A percentile compares a stretch with the other conserved stretches of the same genome.
Evolutionary conservation across 139 green algal genomes (phyloP).

Genomic region (Bryopsis sp.): DNA sequence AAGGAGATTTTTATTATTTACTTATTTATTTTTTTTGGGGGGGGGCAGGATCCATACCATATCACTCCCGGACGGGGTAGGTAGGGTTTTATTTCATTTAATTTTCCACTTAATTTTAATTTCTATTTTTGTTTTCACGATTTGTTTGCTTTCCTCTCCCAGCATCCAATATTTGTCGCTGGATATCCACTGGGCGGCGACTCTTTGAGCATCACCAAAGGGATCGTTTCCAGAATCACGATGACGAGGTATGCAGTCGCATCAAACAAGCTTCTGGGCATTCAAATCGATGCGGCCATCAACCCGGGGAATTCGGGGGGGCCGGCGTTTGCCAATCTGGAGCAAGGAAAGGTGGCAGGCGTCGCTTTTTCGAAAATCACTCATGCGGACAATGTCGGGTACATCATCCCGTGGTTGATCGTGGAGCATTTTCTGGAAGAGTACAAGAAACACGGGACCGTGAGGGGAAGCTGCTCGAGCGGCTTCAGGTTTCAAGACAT

Average conservation of each 20-base stretch:
- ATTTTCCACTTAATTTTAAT: too few species aligned
- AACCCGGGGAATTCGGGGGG: conserved; percentile 67
- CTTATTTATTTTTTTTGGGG: conserved; percentile 3
- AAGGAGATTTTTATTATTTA: too few species aligned
- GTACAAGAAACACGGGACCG: conserved; percentile 37
- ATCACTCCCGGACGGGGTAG: too few species aligned
- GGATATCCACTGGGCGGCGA: conserved; percentile 67
- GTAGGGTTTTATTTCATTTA: too few species aligned
- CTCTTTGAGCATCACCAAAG: conserved; percentile 49
- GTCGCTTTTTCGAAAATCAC: conserved; percentile 65
- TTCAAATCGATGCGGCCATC: conserved; percentile 69
- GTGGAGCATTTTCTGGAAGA: conserved; percentile 58
- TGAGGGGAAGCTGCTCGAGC: conserved; percentile 46
- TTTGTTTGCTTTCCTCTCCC: conserved; percentile 5
- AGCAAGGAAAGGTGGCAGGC: conserved; percentile 37
- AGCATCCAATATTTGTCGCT: conserved; percentile 59
- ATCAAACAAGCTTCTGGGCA: conserved; percentile 42
- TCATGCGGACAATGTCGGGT: conserved; percentile 67
- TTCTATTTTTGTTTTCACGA: too few species aligned
- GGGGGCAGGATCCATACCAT: too few species aligned
- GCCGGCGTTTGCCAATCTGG: conserved; percentile 57
- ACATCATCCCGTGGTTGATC: conserved; percentile 64
- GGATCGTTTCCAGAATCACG: conserved; percentile 30
- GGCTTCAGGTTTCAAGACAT: conserved; percentile 47
- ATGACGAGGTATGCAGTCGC: conserved; percentile 30